Evolutionary conservation across 78 protist species (phyloP).

Genomic region (Dictyostelium capitatum): DNA sequence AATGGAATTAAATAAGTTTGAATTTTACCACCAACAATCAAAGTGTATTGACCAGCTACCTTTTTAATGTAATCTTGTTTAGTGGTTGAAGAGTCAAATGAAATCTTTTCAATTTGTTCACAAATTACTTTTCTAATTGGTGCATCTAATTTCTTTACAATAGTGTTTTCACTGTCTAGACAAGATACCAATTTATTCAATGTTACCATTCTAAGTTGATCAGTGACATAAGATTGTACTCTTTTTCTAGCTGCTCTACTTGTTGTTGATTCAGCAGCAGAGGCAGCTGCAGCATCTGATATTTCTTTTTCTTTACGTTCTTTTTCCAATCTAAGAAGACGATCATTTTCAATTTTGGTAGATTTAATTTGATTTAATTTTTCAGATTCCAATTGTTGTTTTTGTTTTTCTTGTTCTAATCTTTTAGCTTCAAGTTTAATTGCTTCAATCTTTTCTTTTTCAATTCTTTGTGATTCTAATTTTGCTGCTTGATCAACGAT

Average conservation of each 20-base stretch:
- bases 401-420: too few relatives aligned
- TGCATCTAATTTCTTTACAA: background rate
- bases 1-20: background rate
- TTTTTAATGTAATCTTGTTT: slow-evolving; percentile 7
- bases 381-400: background rate
- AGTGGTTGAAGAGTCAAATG: background rate
- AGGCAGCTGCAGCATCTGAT: background rate
- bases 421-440: too few relatives aligned
- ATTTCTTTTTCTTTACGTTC: background rate
- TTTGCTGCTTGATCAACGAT: too few relatives aligned
- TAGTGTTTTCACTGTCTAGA: background rate
- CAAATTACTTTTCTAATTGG: background rate
- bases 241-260: slow-evolving; percentile 15
- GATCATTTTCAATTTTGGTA: background rate
- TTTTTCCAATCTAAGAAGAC: background rate
- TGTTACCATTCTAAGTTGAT: background rate
- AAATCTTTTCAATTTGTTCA: background rate
- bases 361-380: background rate
- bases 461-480: too few relatives aligned
- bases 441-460: too few relatives aligned
- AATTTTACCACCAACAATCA: background rate
- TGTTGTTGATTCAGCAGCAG: background rate
- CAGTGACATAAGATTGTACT: background rate
- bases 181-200: background rate
- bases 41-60: background rate